phyloP scores from a whole-genome alignment of 345 rosid species.

The Lumnitzera racemosa region DNA sequence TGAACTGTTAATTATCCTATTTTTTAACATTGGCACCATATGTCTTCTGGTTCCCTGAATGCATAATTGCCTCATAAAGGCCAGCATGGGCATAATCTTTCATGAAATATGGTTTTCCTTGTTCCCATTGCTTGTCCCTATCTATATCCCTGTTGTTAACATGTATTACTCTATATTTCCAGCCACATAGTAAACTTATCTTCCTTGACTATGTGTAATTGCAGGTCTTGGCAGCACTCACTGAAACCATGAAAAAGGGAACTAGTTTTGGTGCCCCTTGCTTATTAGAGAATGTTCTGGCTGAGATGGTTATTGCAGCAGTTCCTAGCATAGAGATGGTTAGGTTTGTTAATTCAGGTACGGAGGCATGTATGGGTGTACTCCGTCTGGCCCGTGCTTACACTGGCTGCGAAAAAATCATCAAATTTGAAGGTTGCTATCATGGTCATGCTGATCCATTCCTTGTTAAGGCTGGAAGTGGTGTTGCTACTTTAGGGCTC shows the following conservation, averaged over 20 bases:
- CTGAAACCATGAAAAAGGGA: slow-evolving; percentile 93
- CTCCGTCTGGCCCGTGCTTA: slow-evolving; percentile 91
- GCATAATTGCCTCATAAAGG: no score
- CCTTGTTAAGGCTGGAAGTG: slow-evolving; percentile 96
- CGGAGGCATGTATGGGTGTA: slow-evolving; percentile 97
- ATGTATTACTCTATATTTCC: no score
- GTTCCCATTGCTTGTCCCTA: background rate
- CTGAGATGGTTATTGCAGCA: slow-evolving; percentile 88
- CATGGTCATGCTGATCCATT: slow-evolving; percentile 97
- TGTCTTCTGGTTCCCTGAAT: no score
- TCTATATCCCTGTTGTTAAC: background rate
- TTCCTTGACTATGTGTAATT: background rate
- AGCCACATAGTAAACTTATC: background rate
- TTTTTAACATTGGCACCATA: no score
- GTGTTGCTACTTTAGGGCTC: slow-evolving; percentile 86
- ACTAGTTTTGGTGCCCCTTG: slow-evolving; percentile 99
- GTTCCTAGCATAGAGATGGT: slow-evolving; percentile 94
- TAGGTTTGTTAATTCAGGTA: slow-evolving; percentile 84
- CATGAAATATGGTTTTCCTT: no score
- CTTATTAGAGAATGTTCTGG: slow-evolving; percentile 78
- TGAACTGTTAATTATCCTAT: no score
- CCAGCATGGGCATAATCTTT: no score
- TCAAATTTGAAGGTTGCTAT: slow-evolving; percentile 94
- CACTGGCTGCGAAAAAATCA: slow-evolving; percentile 56
- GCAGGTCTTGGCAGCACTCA: slow-evolving; percentile 80